A percentile compares a stretch with the other conserved stretches of the same genome.
phyloP scores from a whole-genome alignment of 495 filamentous ascomycete genomes.

The Neurospora sp. region DNA sequence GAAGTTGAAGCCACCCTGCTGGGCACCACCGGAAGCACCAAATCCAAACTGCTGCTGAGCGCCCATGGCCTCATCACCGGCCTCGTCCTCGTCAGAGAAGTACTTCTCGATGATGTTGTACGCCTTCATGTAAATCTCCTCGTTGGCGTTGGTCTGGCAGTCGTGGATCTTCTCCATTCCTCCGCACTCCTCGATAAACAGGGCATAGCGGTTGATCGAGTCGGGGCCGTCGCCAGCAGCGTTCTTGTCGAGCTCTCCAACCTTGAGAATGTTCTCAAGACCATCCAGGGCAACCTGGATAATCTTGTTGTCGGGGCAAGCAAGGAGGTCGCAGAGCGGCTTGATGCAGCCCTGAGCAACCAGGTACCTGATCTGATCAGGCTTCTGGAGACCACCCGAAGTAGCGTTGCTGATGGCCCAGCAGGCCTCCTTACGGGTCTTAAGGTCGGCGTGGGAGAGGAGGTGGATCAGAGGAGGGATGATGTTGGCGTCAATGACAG shows the following conservation, averaged over 20 bases:
- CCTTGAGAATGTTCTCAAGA: slow-evolving; percentile 98
- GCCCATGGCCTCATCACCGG: slow-evolving; percentile 52
- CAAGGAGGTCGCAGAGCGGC: slow-evolving; percentile 90
- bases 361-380: slow-evolving; percentile 94
- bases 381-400: slow-evolving; percentile 94
- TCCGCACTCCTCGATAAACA: slow-evolving; percentile 97
- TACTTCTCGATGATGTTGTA: slow-evolving; percentile 99
- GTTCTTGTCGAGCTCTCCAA: slow-evolving; percentile 97
- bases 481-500: slow-evolving; percentile 94
- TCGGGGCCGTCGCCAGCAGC: slow-evolving; percentile 60
- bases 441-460: slow-evolving; percentile 91
- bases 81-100: slow-evolving; percentile 97
- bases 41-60: slow-evolving; percentile 67
- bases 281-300: slow-evolving; percentile 98
- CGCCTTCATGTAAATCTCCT: slow-evolving; percentile 99
- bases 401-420: slow-evolving; percentile 99
- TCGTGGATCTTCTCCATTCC: slow-evolving; percentile 99
- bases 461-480: slow-evolving; percentile 94
- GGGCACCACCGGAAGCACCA: slow-evolving; percentile 56
- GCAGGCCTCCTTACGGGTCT: slow-evolving; percentile 99
- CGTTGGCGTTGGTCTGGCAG: slow-evolving; percentile 99
- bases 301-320: slow-evolving; percentile 99
- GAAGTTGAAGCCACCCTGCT: slow-evolving; percentile 83
- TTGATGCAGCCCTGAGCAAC: slow-evolving; percentile 92
- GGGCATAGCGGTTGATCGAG: slow-evolving; percentile 87